phyloP scores from a whole-genome alignment of 2,329 filamentous ascomycete genomes.

The Apiospora sp. region DNA sequence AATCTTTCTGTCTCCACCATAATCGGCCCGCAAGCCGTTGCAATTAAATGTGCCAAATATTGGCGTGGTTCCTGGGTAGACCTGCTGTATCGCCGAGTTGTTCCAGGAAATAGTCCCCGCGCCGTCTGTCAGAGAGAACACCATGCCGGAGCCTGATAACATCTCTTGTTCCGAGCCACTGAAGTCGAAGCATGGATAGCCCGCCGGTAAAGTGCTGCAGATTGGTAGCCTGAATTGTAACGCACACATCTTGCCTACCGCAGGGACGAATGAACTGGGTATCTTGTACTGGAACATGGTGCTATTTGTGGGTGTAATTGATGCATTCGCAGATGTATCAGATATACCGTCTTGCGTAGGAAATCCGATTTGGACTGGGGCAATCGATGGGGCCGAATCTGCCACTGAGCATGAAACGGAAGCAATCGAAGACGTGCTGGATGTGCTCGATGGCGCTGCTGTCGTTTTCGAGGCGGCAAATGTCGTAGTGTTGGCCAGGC shows the following conservation, averaged over 20 bases:
- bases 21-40: slow-evolving; percentile 25
- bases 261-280: slow-evolving; percentile 33
- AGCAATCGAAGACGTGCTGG: not conserved
- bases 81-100: slow-evolving; percentile 38
- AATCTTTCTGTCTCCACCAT: slow-evolving; percentile 33
- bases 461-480: not conserved
- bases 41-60: slow-evolving; percentile 42
- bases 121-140: slow-evolving; percentile 35
- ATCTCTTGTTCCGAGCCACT: slow-evolving; percentile 43
- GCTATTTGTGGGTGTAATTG: slow-evolving; percentile 35
- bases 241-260: slow-evolving; percentile 34
- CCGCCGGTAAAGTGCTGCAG: slow-evolving; percentile 39
- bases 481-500: not conserved
- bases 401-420: not conserved
- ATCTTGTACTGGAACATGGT: slow-evolving; percentile 39
- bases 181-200: slow-evolving; percentile 43
- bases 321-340: slow-evolving; percentile 32
- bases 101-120: slow-evolving; percentile 37
- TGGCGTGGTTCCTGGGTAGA: slow-evolving; percentile 38
- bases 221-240: slow-evolving; percentile 44
- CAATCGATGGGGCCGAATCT: slow-evolving; percentile 39
- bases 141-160: slow-evolving; percentile 40
- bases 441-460: not conserved
- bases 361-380: slow-evolving; percentile 34
- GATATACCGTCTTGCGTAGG: slow-evolving; percentile 31